These are phyloP conservation scores for Hordeum marinum DNA, from an alignment of 176 grass and related monocot species.

Conservation along the genomic window DNA sequence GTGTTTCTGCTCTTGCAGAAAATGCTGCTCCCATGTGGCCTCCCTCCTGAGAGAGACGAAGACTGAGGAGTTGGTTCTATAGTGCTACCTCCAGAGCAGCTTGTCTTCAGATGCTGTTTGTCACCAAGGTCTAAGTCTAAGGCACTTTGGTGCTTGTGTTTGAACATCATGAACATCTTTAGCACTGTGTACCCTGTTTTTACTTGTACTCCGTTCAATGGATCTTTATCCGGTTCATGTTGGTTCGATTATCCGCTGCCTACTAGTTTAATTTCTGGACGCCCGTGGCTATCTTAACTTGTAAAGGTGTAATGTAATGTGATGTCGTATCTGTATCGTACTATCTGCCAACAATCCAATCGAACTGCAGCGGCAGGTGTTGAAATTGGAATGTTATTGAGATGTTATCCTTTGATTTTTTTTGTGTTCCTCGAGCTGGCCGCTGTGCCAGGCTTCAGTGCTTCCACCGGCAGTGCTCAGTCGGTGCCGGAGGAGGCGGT, in stretches of 20 bases:
- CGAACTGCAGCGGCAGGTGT: not conserved
- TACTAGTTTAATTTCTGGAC: too few species aligned
- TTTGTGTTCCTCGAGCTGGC: too few species aligned
- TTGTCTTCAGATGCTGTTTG: not conserved
- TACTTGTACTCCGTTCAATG: too few species aligned
- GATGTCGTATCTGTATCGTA: not conserved
- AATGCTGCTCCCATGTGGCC: slow-evolving; percentile 76
- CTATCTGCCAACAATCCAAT: not conserved
- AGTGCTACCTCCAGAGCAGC: not conserved
- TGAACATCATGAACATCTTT: not conserved
- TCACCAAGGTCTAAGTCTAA: not conserved
- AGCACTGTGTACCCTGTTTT: too few species aligned
- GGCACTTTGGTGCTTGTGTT: not conserved
- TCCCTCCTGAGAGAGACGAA: slow-evolving; percentile 70
- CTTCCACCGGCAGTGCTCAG: too few species aligned
- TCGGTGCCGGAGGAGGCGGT: too few species aligned
- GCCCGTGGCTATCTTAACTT: too few species aligned
- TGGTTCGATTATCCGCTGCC: too few species aligned
- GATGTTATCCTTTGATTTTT: too few species aligned
- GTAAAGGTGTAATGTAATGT: not conserved
- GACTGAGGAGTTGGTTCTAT: slow-evolving; percentile 36
- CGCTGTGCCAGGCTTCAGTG: too few species aligned
- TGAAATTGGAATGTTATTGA: not conserved
- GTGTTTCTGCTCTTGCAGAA: slow-evolving; percentile 46
- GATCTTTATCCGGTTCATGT: too few species aligned